These are phyloP conservation scores for Neltuma alba DNA, from an alignment of 306 rosid genomes.

Conservation along the genomic window DNA sequence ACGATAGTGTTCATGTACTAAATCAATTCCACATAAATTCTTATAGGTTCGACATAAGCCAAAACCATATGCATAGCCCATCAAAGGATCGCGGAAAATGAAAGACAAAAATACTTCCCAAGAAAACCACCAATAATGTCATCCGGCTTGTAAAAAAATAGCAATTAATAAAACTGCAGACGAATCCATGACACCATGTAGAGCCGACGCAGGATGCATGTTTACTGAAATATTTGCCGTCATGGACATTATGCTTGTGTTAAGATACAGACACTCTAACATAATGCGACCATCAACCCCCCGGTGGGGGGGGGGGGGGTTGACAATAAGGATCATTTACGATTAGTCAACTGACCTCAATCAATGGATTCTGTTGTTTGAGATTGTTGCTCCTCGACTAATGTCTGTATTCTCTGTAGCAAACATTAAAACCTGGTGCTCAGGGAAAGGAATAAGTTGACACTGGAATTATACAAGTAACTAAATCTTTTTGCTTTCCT, in stretches of 20 bases:
- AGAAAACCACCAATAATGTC: not conserved
- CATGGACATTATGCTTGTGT: not conserved
- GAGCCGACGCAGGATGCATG: slow-evolving; percentile 2
- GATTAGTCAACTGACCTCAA: slow-evolving; percentile 50
- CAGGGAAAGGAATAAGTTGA: slow-evolving; percentile 33
- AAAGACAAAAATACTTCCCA: not conserved
- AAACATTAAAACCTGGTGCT: slow-evolving; percentile 31
- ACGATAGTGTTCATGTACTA: not conserved
- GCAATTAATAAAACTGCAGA: not conserved
- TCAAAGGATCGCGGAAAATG: slow-evolving; percentile 11
- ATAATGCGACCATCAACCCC: not conserved
- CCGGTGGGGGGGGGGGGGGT: no score
- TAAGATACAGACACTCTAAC: not conserved
- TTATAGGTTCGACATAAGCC: not conserved
- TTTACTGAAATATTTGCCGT: not conserved
- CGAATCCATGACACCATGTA: not conserved
- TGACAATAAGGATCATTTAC: slow-evolving; percentile 3
- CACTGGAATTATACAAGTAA: not conserved
- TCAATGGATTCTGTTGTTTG: slow-evolving; percentile 53
- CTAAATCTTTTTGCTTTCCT: slow-evolving; percentile 4
- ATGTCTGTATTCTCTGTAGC: slow-evolving; percentile 74
- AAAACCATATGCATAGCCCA: slow-evolving; percentile 1
- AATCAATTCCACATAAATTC: not conserved
- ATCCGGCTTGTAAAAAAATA: not conserved
- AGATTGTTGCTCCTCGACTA: slow-evolving; percentile 65